Evolutionary conservation across 2,329 filamentous ascomycete species (phyloP).

Genomic region (Trichoderma sp.): DNA sequence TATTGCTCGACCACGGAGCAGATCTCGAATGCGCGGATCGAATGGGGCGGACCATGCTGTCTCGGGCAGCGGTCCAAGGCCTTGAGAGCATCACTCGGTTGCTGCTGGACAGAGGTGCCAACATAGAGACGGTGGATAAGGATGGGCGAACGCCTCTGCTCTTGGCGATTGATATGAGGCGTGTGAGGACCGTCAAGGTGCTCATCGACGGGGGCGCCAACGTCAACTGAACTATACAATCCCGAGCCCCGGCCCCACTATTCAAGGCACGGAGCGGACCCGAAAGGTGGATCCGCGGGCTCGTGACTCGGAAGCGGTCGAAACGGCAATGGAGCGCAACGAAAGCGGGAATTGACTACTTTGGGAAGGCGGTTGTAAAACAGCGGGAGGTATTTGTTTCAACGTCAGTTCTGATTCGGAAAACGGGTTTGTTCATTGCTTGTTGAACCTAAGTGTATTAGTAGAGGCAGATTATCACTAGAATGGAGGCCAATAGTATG

Average conservation of each 20-base stretch:
- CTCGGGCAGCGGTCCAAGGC: slow-evolving; percentile 5
- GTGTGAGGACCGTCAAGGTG: not conserved
- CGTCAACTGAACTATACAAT: too few species aligned
- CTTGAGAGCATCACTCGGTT: not conserved
- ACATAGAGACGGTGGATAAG: slow-evolving; percentile 10
- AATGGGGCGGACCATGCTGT: slow-evolving; percentile 13
- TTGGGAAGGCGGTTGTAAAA: not conserved
- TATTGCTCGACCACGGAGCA: not conserved
- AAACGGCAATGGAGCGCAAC: not conserved
- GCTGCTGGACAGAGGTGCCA: slow-evolving; percentile 1
- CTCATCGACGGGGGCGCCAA: slow-evolving; percentile 17
- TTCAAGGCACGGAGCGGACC: not conserved
- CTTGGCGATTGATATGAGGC: not conserved
- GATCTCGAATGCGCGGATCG: not conserved
- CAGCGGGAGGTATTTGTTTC: not conserved
- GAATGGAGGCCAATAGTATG: not conserved
- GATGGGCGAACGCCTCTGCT: slow-evolving; percentile 9
- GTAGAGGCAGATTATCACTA: not conserved
- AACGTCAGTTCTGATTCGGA: not conserved
- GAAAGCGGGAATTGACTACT: not conserved
- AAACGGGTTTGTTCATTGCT: not conserved
- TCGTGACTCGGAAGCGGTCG: not conserved
- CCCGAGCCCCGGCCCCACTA: too few species aligned
- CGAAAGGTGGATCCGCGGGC: not conserved
- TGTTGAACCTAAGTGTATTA: not conserved